These are phyloP conservation scores for Rhizoclosmatium sp. DNA, from an alignment of 192 early-diverging fungal genomes.

Conservation along the genomic window DNA sequence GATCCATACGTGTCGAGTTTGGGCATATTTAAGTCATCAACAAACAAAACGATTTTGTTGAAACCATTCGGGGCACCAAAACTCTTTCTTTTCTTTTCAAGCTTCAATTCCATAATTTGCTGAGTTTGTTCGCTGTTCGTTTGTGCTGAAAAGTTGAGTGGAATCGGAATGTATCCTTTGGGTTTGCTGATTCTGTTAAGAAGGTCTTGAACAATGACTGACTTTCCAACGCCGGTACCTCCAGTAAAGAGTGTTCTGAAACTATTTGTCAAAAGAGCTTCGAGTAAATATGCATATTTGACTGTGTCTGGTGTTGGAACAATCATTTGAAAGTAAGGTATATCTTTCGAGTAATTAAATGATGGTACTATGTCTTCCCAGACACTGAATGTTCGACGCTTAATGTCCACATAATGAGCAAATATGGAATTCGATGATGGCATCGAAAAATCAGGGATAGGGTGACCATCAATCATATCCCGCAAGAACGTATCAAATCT, in stretches of 20 bases:
- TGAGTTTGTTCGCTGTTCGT: conserved; percentile 68
- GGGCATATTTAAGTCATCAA: conserved; percentile 72
- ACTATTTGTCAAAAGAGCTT: conserved; percentile 52
- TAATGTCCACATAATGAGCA: conserved; percentile 60
- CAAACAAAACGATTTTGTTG: conserved; percentile 65
- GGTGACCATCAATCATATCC: conserved; percentile 55
- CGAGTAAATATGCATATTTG: conserved; percentile 65
- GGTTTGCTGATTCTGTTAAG: conserved; percentile 54
- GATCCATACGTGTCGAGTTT: conserved; percentile 61
- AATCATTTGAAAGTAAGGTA: conserved; percentile 72
- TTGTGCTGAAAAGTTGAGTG: conserved; percentile 68
- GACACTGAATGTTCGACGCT: conserved; percentile 51
- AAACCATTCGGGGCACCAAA: conserved; percentile 63
- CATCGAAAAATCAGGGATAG: conserved; percentile 55
- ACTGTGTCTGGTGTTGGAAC: conserved; percentile 68
- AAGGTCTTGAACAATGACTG: conserved; percentile 65
- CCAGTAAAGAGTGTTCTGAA: conserved; percentile 64
- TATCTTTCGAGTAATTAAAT: conserved; percentile 60
- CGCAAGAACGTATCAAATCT: conserved; percentile 63
- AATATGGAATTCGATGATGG: conserved; percentile 62
- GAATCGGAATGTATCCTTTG: conserved; percentile 54
- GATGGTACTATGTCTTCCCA: conserved; percentile 67
- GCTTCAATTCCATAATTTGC: conserved; percentile 66
- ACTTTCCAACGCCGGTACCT: conserved; percentile 67
- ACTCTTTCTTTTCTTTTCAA: conserved; percentile 70